Conservation (phyloP, 352 stramenopile genomes). For the Phytophthora citrophthora region DNA sequence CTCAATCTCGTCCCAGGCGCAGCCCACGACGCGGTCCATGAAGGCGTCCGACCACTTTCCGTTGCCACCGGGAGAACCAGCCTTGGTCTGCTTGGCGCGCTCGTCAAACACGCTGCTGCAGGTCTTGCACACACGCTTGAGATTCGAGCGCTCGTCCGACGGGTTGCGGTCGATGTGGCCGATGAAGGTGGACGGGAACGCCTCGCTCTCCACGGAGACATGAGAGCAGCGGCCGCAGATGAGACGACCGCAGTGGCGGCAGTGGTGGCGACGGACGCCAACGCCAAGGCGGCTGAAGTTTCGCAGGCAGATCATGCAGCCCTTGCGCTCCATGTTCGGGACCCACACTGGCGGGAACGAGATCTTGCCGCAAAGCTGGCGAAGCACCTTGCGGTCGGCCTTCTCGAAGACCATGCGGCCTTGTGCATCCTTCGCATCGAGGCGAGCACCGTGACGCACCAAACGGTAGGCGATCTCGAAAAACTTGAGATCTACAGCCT, state of each 20-base stretch:
- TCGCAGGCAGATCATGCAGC: constrained; percentile 84
- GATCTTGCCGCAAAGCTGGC: constrained; percentile 79
- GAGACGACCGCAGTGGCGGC: constrained; percentile 83
- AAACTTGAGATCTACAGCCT: constrained; percentile 70
- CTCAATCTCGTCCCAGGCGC: constrained; percentile 72
- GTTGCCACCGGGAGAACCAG: constrained; percentile 19
- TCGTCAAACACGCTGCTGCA: constrained; percentile 81
- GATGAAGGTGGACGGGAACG: constrained; percentile 73
- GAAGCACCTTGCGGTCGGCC: constrained; percentile 74
- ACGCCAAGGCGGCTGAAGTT: constrained; percentile 71
- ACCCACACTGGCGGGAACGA: constrained; percentile 85
- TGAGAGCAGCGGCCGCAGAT: constrained; percentile 83
- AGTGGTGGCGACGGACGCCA: constrained; percentile 83
- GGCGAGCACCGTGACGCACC: constrained; percentile 76
- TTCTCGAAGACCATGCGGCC: constrained; percentile 88
- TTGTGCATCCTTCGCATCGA: constrained; percentile 79
- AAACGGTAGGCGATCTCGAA: constrained; percentile 81
- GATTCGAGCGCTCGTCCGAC: constrained; percentile 49
- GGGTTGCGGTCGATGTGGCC: constrained; percentile 44
- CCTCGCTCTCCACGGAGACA: constrained; percentile 71
- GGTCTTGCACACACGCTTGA: constrained; percentile 80
- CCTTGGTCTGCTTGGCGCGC: constrained; percentile 53
- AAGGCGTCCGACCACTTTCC: constrained; percentile 66
- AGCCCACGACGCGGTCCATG: constrained; percentile 64
- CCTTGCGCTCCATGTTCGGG: constrained; percentile 67